Conservation (phyloP, 805 yeast species). For the Ogataea methanolica region DNA sequence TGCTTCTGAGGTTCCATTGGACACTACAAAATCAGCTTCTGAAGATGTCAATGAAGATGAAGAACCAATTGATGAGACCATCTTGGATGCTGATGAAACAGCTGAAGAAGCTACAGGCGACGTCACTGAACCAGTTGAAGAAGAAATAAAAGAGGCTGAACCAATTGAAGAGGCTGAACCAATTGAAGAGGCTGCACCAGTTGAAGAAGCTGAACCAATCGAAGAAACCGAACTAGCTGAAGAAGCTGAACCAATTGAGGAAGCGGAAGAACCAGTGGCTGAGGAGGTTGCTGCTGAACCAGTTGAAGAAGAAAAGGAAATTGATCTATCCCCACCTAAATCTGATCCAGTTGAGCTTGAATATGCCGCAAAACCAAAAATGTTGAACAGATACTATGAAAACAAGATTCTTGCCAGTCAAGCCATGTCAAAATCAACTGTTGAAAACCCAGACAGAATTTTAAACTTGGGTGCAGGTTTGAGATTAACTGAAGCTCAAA, state of each 20-base stretch:
- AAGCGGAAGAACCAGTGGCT: conserved; percentile 3
- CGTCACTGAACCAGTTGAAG: conserved; percentile 8
- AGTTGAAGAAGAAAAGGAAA: conserved; percentile 21
- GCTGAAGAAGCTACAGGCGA: conserved; percentile 12
- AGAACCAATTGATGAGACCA: conserved; percentile 9
- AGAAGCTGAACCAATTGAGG: conserved; percentile 11
- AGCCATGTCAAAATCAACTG: conserved; percentile 36
- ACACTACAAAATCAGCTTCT: conserved; percentile 3
- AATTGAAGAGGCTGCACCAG: conserved; percentile 5
- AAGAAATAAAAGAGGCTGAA: conserved; percentile 5
- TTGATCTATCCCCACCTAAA: conserved; percentile 22
- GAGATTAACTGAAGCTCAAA: conserved; percentile 49
- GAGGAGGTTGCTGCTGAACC: conserved; percentile 5
- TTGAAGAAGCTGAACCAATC: conserved; percentile 9
- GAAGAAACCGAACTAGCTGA: conserved; percentile 7
- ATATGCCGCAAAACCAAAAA: conserved; percentile 43
- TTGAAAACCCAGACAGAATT: conserved; percentile 46
- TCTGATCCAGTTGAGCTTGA: conserved; percentile 35
- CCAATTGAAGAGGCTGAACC: conserved; percentile 10
- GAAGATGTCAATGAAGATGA: conserved; percentile 15
- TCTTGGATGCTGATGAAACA: conserved; percentile 5
- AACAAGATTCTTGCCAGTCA: conserved; percentile 44
- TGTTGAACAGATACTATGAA: conserved; percentile 44
- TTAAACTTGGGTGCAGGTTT: conserved; percentile 52
- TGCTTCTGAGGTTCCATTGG: conserved; percentile 14